phyloP scores from a whole-genome alignment of 2,329 filamentous ascomycete genomes.

The Alternaria sp. region DNA sequence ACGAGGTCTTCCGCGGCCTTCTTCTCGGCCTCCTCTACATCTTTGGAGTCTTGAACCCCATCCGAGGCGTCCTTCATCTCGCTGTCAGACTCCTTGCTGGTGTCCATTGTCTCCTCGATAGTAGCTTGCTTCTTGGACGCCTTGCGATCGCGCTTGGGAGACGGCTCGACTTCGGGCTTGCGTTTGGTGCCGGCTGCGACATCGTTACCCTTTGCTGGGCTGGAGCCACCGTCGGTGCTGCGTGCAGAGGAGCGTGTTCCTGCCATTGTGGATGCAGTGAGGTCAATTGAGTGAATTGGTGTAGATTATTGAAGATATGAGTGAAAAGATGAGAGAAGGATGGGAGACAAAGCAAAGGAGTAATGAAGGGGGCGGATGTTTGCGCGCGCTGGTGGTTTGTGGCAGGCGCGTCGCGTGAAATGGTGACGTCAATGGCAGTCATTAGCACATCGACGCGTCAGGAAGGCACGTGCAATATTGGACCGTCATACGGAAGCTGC shows the following conservation, averaged over 20 bases:
- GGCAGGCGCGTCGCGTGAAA: slow-evolving; percentile 11
- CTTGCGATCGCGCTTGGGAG: slow-evolving; percentile 54
- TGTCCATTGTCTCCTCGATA: slow-evolving; percentile 58
- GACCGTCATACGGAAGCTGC: background rate
- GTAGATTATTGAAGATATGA: background rate
- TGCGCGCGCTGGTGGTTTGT: background rate
- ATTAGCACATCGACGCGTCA: slow-evolving; percentile 13
- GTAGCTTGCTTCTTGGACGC: slow-evolving; percentile 57
- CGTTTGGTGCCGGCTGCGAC: slow-evolving; percentile 48
- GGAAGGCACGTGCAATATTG: slow-evolving; percentile 12
- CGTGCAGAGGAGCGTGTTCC: slow-evolving; percentile 38
- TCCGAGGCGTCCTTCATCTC: slow-evolving; percentile 35
- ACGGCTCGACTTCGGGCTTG: slow-evolving; percentile 46
- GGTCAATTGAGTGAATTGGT: background rate
- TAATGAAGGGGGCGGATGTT: background rate
- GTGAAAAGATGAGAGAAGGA: background rate
- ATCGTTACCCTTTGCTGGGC: slow-evolving; percentile 35
- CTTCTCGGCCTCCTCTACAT: slow-evolving; percentile 18
- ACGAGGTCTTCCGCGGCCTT: slow-evolving; percentile 2
- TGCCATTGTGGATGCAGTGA: slow-evolving; percentile 26
- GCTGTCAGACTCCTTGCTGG: slow-evolving; percentile 44
- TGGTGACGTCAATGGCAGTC: slow-evolving; percentile 16
- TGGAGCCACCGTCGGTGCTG: slow-evolving; percentile 22
- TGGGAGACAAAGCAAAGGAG: background rate
- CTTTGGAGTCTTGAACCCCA: slow-evolving; percentile 1